phyloP scores from a whole-genome alignment of 345 rosid genomes.

The Salix dunnii region DNA sequence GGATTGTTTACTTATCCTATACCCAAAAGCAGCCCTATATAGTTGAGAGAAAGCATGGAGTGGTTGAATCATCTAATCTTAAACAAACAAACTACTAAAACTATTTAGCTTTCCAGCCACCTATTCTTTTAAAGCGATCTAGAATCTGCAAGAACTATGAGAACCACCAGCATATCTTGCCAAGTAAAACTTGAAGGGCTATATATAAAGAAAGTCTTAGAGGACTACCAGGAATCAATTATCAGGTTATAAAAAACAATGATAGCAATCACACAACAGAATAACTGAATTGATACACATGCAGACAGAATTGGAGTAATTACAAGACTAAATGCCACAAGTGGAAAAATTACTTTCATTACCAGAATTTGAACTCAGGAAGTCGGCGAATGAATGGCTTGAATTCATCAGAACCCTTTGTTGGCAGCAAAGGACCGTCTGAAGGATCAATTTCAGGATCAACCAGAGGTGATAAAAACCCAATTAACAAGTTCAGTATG shows the following conservation, averaged over 20 bases:
- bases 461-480: constrained; percentile 88
- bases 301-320: neutral
- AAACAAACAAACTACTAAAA: neutral
- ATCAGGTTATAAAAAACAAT: neutral
- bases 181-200: neutral
- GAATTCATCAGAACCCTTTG: constrained; percentile 95
- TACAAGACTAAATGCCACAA: neutral
- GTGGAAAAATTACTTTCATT: constrained; percentile 13
- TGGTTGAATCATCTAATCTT: neutral
- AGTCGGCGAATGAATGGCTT: constrained; percentile 93
- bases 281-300: neutral
- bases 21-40: neutral
- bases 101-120: neutral
- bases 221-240: neutral
- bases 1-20: no score
- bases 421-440: constrained; percentile 81
- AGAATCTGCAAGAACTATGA: neutral
- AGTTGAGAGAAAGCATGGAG: neutral
- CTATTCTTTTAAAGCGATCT: neutral
- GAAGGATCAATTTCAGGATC: constrained; percentile 78
- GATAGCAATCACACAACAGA: neutral
- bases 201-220: neutral
- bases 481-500: constrained; percentile 77
- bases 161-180: neutral
- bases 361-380: constrained; percentile 98